Percentiles rank a stretch among this genome's conserved stretches.
phyloP scores from a whole-genome alignment of 345 rosid species.

The Streptanthus diversifolius region DNA sequence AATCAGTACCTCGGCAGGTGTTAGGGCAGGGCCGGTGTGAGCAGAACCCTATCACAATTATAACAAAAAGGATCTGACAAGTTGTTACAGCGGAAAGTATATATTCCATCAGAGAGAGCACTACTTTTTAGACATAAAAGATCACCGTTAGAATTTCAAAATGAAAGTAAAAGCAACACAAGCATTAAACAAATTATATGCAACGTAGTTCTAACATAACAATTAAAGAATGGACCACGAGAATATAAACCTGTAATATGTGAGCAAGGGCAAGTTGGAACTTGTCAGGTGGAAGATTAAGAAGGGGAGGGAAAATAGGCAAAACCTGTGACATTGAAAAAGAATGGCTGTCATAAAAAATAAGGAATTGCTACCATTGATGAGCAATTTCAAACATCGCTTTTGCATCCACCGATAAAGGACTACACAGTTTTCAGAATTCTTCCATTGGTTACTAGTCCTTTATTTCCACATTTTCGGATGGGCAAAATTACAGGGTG shows the following conservation, averaged over 20 bases:
- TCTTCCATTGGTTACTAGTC: slow-evolving; percentile 1
- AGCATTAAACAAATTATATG: background rate
- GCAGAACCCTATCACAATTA: slow-evolving; percentile 82
- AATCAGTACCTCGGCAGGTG: slow-evolving; percentile 94
- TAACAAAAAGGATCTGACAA: slow-evolving; percentile 7
- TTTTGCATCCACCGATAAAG: slow-evolving; percentile 9
- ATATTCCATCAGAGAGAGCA: background rate
- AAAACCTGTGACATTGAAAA: slow-evolving; percentile 54
- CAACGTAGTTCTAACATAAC: background rate
- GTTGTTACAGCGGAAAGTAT: slow-evolving; percentile 9
- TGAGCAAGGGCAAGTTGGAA: slow-evolving; percentile 95
- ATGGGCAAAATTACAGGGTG: background rate
- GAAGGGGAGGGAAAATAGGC: slow-evolving; percentile 90
- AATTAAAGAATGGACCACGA: slow-evolving; percentile 7
- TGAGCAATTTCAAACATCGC: background rate
- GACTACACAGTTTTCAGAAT: background rate
- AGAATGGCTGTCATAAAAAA: background rate
- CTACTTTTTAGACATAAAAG: slow-evolving; percentile 4
- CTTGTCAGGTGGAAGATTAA: slow-evolving; percentile 82
- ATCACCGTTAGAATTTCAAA: background rate
- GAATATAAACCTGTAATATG: slow-evolving; percentile 73
- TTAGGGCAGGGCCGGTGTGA: slow-evolving; percentile 97
- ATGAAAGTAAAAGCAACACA: background rate
- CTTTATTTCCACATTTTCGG: background rate
- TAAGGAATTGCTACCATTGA: background rate